These are phyloP conservation scores for Ophiostoma piceae DNA, from an alignment of 2,329 filamentous ascomycete genomes.

Conservation along the genomic window DNA sequence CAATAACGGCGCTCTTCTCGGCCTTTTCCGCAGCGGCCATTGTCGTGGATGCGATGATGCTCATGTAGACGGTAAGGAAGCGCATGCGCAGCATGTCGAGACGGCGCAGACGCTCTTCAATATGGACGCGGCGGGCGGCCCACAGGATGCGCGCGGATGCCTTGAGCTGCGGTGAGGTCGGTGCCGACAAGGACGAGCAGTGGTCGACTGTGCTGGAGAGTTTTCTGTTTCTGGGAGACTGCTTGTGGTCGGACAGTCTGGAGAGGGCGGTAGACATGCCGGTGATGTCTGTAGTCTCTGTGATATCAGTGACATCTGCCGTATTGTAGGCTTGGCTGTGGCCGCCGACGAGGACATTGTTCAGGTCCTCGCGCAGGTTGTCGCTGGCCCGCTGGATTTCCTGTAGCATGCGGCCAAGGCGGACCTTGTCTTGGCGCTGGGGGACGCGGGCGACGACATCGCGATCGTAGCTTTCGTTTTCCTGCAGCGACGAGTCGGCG, in stretches of 20 bases:
- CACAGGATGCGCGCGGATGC: slow-evolving; percentile 51
- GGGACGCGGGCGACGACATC: slow-evolving; percentile 54
- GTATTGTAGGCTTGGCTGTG: slow-evolving; percentile 27
- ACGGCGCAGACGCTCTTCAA: slow-evolving; percentile 55
- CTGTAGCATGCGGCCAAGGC: slow-evolving; percentile 52
- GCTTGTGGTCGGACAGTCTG: neutral
- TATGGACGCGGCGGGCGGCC: slow-evolving; percentile 48
- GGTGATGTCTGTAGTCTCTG: neutral
- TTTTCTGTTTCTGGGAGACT: neutral
- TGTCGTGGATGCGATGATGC: slow-evolving; percentile 45
- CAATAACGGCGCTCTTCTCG: slow-evolving; percentile 26
- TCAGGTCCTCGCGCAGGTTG: slow-evolving; percentile 57
- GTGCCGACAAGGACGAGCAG: neutral
- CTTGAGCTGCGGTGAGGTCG: slow-evolving; percentile 36
- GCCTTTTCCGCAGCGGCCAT: slow-evolving; percentile 37
- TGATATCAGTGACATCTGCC: neutral
- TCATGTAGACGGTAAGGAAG: slow-evolving; percentile 60
- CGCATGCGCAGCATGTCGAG: slow-evolving; percentile 60
- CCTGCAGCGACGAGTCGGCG: slow-evolving; percentile 56
- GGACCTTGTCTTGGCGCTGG: slow-evolving; percentile 58
- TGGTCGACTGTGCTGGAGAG: neutral
- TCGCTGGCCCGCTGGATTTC: slow-evolving; percentile 59
- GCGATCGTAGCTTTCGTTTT: slow-evolving; percentile 60
- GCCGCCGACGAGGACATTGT: slow-evolving; percentile 45
- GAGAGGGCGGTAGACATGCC: neutral